Evolutionary conservation across 2,329 filamentous ascomycete species (phyloP).

Genomic region (Hypoxylon sp.): DNA sequence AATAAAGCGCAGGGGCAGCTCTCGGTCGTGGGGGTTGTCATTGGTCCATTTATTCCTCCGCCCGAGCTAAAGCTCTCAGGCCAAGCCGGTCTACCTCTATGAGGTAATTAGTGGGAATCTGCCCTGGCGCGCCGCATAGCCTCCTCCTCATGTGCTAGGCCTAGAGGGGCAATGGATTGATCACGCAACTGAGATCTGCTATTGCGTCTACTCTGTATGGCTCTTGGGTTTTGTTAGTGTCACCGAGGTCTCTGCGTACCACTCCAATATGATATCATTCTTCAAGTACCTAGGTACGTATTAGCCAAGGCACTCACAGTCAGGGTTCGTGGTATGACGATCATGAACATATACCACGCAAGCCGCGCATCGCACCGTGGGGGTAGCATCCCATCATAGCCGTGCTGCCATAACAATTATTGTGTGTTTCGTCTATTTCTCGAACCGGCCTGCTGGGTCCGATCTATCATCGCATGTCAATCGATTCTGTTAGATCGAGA

Average conservation of each 20-base stretch:
- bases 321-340: constrained; percentile 11
- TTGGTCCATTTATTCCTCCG: constrained; percentile 28
- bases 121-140: constrained; percentile 15
- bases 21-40: constrained; percentile 18
- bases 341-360: constrained; percentile 14
- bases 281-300: neutral
- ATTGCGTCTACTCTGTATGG: constrained; percentile 29
- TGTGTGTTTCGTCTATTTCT: constrained; percentile 22
- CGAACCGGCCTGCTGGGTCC: constrained; percentile 37
- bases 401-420: constrained; percentile 1
- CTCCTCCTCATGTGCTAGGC: constrained; percentile 11
- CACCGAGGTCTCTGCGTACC: constrained; percentile 2
- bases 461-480: constrained; percentile 27
- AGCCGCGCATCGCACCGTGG: constrained; percentile 10
- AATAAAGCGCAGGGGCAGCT: constrained; percentile 19
- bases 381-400: constrained; percentile 31
- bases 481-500: constrained; percentile 11
- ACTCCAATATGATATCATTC: constrained; percentile 26
- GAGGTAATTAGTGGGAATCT: constrained; percentile 19
- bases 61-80: constrained; percentile 12
- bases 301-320: constrained; percentile 3
- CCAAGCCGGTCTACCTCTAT: constrained; percentile 10
- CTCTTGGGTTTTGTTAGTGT: constrained; percentile 1
- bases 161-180: constrained; percentile 26
- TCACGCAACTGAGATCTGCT: constrained; percentile 36